Percentiles rank a stretch among this genome's conserved stretches.
These are phyloP conservation scores for Domatiomyces catenatus DNA, from an alignment of 2,329 filamentous ascomycete genomes.

Conservation along the genomic window DNA sequence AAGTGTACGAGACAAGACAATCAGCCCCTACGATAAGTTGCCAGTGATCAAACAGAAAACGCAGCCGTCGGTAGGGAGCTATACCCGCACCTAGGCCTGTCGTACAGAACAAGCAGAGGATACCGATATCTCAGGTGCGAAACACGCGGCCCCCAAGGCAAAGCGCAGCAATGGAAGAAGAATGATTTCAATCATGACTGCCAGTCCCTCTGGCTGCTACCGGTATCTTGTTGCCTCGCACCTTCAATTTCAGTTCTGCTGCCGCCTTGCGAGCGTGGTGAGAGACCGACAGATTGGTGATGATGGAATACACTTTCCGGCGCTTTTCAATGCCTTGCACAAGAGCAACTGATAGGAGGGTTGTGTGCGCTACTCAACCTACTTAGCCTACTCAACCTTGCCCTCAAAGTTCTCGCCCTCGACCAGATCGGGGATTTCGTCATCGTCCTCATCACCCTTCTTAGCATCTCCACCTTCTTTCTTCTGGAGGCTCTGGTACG, in stretches of 20 bases:
- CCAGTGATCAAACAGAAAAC: too few species aligned
- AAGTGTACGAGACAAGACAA: too few species aligned
- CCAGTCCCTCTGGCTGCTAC: too few species aligned
- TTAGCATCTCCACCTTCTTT: constrained; percentile 63
- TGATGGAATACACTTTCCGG: not conserved
- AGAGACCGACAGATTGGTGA: not conserved
- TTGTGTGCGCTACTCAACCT: not conserved
- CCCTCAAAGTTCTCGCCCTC: constrained; percentile 96
- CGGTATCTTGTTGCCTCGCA: too few species aligned
- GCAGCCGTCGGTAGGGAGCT: too few species aligned
- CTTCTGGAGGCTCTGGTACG: constrained; percentile 99
- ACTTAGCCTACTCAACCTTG: constrained; percentile 66
- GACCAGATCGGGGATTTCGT: constrained; percentile 90
- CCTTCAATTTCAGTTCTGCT: not conserved
- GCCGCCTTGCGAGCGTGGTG: too few species aligned
- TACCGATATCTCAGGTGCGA: too few species aligned
- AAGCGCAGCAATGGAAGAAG: not conserved
- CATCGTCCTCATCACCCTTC: constrained; percentile 58
- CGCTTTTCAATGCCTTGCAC: not conserved
- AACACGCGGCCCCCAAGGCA: too few species aligned
- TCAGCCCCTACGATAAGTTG: too few species aligned
- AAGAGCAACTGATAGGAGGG: not conserved
- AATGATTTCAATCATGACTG: not conserved
- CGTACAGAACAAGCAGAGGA: not conserved
- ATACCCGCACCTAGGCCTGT: not conserved